Evolutionary conservation across 768 basidiomycete genomes (phyloP), one percentile per base, ranked within the genome.

Genomic region (Leccinum longicurvipes): DNA sequence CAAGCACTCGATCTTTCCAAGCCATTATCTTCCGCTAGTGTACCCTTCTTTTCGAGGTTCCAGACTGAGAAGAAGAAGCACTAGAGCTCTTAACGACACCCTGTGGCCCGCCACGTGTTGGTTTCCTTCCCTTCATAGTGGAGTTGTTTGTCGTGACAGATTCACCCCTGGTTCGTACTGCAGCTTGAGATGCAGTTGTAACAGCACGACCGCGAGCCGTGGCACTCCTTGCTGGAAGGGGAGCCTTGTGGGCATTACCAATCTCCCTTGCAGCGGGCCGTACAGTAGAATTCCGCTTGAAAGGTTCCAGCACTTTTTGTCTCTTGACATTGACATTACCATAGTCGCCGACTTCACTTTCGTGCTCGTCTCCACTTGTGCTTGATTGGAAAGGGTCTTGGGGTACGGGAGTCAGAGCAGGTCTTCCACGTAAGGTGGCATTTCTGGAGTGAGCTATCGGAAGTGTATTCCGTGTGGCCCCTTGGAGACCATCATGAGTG

Each of bases 391-490:
- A 36, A 31, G 54, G 39, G 24, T 69, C 60, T n/a, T 51, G 51
- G 32, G 25, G 42, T 17, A 59, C 10, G 6, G 54, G 27, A 48
- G 27, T 28, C 9, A 51, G 53, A 11, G 28, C 3, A 23, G 55
- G 59, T 56, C 55, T 62, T 54, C 64, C 72, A 51, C 70, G 64
- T 27, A 72, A 53, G 15, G 70, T 73, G 50, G 68, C 60, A 34
- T 63, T 59, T 51, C 55, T 60, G 17, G 57, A 59, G 25, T 62
- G 58, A 21, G 67, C 27, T 21, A 19, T 21, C 3, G 42, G 46
- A n/a, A 51, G 11, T 6, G 46, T n/a, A 29, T 32, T 54, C 15
- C 36, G 31, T 29, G 28, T 41, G 11, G 53, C 60, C 36, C 47
- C 48, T 51, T 54, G 58, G 34, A 50, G 53, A 9, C 46, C 28